A percentile compares a stretch with the other conserved stretches of the same genome.
These are phyloP conservation scores for Trametes sp. DNA, from an alignment of 1,284 basidiomycete species.

Conservation along the genomic window DNA sequence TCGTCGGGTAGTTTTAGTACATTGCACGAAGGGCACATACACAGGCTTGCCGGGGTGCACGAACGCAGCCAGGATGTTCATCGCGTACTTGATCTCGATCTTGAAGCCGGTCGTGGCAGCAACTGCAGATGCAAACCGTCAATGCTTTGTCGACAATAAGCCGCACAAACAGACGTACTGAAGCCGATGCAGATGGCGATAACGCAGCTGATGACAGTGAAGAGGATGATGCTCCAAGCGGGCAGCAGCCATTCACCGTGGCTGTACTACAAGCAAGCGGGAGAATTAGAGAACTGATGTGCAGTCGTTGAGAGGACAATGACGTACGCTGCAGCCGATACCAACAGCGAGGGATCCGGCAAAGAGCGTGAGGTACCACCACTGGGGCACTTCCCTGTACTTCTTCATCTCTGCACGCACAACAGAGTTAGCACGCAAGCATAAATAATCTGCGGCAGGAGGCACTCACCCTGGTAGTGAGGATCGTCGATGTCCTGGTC, in stretches of 20 bases:
- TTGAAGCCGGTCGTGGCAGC: constrained; percentile 61
- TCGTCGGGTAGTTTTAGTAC: background rate
- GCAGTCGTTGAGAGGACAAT: background rate
- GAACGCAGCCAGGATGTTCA: constrained; percentile 68
- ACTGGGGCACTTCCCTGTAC: constrained; percentile 61
- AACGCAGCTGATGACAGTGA: constrained; percentile 54
- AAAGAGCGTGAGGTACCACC: constrained; percentile 58
- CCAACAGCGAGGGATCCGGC: constrained; percentile 57
- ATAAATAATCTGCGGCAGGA: background rate
- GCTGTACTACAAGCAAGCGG: constrained; percentile 44
- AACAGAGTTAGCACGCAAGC: background rate
- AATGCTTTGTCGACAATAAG: background rate
- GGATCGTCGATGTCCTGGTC: constrained; percentile 55
- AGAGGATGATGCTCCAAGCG: constrained; percentile 60
- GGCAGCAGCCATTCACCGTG: constrained; percentile 56
- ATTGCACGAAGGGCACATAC: constrained; percentile 36
- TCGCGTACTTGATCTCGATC: constrained; percentile 58
- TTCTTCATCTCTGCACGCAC: constrained; percentile 52
- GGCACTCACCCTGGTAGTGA: constrained; percentile 50
- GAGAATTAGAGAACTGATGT: background rate
- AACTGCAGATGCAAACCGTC: constrained; percentile 38
- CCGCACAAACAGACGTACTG: constrained; percentile 43
- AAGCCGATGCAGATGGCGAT: constrained; percentile 58
- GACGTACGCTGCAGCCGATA: constrained; percentile 55
- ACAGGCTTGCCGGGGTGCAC: constrained; percentile 66